A percentile compares a stretch with the other conserved stretches of the same genome.
Evolutionary conservation across 23 red algal genomes (phyloP).

Genomic region (Gracilaria gracilis): DNA sequence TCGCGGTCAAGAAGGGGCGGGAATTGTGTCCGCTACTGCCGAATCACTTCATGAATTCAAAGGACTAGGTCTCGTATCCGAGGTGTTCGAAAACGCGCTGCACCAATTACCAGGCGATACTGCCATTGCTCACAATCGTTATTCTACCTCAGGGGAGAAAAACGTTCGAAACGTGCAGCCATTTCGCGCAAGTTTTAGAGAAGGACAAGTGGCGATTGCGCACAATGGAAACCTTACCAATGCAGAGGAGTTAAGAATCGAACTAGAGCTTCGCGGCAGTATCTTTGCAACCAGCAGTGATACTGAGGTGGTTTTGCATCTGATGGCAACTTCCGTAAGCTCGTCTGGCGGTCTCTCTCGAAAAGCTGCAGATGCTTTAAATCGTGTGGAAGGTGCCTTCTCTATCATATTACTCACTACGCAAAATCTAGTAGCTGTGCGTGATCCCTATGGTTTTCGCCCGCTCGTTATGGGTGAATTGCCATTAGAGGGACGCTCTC

Average conservation of each 20-base stretch:
- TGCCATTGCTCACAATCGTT: constrained; percentile 94
- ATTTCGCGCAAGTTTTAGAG: constrained; percentile 84
- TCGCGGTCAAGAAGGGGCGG: constrained; percentile 97
- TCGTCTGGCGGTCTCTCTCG: constrained; percentile 34
- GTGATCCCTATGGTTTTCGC: constrained; percentile 96
- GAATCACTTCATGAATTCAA: constrained; percentile 81
- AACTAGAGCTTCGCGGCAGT: constrained; percentile 93
- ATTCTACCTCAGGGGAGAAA: constrained; percentile 96
- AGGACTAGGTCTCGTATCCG: constrained; percentile 93
- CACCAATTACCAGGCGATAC: constrained; percentile 52
- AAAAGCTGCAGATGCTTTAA: constrained; percentile 88
- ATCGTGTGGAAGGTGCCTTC: constrained; percentile 93
- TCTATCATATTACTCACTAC: constrained; percentile 82
- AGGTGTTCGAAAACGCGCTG: constrained; percentile 83
- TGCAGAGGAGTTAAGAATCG: constrained; percentile 65
- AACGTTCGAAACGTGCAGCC: constrained; percentile 96
- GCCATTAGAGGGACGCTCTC: background rate
- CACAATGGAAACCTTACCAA: constrained; percentile 99
- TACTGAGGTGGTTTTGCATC: constrained; percentile 95
- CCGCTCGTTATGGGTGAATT: constrained; percentile 92
- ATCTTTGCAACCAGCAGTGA: constrained; percentile 97
- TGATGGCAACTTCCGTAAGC: constrained; percentile 94
- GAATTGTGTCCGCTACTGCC: constrained; percentile 76
- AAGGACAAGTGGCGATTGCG: constrained; percentile 87
- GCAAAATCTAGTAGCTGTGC: constrained; percentile 79